Evolutionary conservation across 352 stramenopile genomes (phyloP), one percentile per base, ranked within the genome.

Genomic region (Phytophthora aleatoria): DNA sequence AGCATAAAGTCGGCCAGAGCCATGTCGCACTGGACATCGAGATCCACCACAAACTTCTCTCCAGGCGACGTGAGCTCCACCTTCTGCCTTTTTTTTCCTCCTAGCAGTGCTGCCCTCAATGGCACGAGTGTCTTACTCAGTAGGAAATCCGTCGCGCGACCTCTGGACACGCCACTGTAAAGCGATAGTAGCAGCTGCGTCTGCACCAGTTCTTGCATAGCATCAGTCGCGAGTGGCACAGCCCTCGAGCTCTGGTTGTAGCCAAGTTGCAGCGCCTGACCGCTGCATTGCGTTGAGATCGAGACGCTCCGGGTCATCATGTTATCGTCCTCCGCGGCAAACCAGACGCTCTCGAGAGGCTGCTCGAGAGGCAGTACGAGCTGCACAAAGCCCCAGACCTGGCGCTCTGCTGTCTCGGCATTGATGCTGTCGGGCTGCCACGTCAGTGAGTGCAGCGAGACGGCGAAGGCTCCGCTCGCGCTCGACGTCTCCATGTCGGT

Each of bases 191-290:
- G 38, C 26, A 90, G 44, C 24, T 73, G 57, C n/a, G 77, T 59
- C 7, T 74, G 45, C 28, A 76, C 41, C 35, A 92, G 63, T 43
- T 76, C 71, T 42, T 75, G 64, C 35, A 89, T 57, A 43, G 69
- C 55, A 3, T 67, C 71, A 2, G 38, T 60, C 5, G 69, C 74
- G 27, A 90, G 57, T 9, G 52, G 43, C 5, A 92, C 43, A 0
- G 76, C 39, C 24, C 66, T 71, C 0, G 83, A 90, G 55, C 61
- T 78, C 47, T 92, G 83, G n/a, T 49, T 56, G 64, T 90, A 91
- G 39, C 64, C 59, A 9, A 86, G 26, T 5, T 26, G 43, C 6
- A 67, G 50, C 24, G n/a, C 1, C 43, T 50, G 36, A 5, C 42
- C 35, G 24, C 16, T 20, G 47, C 41, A 28, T 24, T 52, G 16